These are phyloP conservation scores for Monosporozyma servazzii DNA, from an alignment of 805 yeast genomes.

Conservation along the genomic window DNA sequence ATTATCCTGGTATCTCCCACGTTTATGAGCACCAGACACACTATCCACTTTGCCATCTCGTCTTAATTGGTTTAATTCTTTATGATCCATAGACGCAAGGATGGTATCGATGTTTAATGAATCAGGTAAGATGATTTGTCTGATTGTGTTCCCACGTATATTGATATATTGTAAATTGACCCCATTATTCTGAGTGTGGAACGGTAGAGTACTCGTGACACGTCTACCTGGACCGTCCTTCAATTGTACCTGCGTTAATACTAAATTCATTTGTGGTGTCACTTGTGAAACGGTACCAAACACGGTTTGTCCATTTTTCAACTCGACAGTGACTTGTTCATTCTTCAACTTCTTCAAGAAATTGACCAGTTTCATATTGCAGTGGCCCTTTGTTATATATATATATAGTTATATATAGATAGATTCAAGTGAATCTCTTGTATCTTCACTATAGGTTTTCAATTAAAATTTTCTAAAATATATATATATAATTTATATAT, in stretches of 20 bases:
- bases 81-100: slow-evolving; percentile 36
- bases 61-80: slow-evolving; percentile 21
- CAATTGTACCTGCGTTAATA: slow-evolving; percentile 71
- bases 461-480: not conserved
- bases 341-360: slow-evolving; percentile 78
- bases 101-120: slow-evolving; percentile 63
- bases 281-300: slow-evolving; percentile 80
- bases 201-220: not conserved
- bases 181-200: slow-evolving; percentile 18
- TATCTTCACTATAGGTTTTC: too few species aligned
- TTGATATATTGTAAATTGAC: slow-evolving; percentile 59
- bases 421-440: too few species aligned
- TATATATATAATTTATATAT: not conserved
- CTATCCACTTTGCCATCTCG: slow-evolving; percentile 22
- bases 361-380: slow-evolving; percentile 27
- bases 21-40: slow-evolving; percentile 20
- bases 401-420: too few species aligned
- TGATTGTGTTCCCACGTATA: slow-evolving; percentile 80
- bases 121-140: slow-evolving; percentile 80
- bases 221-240: slow-evolving; percentile 34
- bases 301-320: slow-evolving; percentile 82
- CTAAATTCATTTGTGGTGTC: slow-evolving; percentile 84
- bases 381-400: too few species aligned
- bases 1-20: slow-evolving; percentile 10
- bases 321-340: slow-evolving; percentile 82